These are phyloP conservation scores for Hexamita inflata DNA, from an alignment of 208 protist species.

Conservation along the genomic window DNA sequence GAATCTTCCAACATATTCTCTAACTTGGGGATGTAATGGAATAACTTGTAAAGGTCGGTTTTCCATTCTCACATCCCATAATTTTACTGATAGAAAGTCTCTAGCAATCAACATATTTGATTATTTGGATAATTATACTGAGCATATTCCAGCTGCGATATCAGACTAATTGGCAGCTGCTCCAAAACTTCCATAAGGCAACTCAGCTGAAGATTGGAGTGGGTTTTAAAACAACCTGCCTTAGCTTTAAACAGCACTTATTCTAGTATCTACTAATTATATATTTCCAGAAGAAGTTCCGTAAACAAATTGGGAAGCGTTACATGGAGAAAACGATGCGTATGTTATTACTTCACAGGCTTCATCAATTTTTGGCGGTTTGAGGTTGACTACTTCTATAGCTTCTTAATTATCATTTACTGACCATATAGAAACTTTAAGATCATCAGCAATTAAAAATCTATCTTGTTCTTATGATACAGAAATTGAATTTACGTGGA, in stretches of 20 bases:
- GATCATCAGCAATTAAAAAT: conserved; percentile 15
- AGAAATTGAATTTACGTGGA: conserved; percentile 15
- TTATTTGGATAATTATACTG: not conserved
- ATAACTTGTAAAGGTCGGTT: not conserved
- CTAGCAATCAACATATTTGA: conserved; percentile 1
- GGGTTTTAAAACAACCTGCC: not conserved
- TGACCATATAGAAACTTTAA: conserved; percentile 14
- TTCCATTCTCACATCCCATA: conserved; percentile 19
- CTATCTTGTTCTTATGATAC: not conserved
- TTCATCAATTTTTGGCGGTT: conserved; percentile 8
- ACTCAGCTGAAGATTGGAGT: not conserved
- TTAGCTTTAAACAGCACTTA: not conserved
- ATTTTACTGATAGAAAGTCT: conserved; percentile 10
- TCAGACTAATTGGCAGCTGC: not conserved
- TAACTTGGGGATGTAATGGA: conserved; percentile 13
- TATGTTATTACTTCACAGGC: conserved; percentile 15
- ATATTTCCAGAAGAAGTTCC: conserved; percentile 15
- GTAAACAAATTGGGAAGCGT: not conserved
- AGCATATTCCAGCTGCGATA: conserved; percentile 19
- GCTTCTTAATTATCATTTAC: not conserved
- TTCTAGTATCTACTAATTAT: not conserved
- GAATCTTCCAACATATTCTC: not conserved
- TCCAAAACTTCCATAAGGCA: not conserved
- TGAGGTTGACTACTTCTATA: not conserved
- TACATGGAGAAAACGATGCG: not conserved